Evolutionary conservation across 2,329 filamentous ascomycete species (phyloP).

Genomic region (Verticillium nubilum): DNA sequence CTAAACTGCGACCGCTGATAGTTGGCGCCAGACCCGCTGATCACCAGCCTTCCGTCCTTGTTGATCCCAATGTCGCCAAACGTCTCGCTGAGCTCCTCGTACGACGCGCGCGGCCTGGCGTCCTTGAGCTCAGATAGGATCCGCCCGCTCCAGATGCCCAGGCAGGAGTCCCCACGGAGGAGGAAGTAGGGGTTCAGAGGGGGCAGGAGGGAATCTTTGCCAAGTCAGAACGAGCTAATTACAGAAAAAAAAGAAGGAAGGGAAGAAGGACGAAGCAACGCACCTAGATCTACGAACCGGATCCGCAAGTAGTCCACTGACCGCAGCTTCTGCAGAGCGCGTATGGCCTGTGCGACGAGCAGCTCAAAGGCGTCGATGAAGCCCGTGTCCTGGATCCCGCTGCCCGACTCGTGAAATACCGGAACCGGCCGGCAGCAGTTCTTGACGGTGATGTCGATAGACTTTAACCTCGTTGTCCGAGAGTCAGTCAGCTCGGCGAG

Average conservation of each 20-base stretch:
- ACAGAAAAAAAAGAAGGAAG: slow-evolving; percentile 6
- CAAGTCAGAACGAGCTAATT: slow-evolving; percentile 5
- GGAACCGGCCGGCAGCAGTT: slow-evolving; percentile 60
- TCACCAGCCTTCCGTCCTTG: slow-evolving; percentile 54
- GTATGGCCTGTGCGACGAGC: slow-evolving; percentile 59
- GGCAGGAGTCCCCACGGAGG: slow-evolving; percentile 53
- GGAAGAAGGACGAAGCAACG: too few relatives aligned
- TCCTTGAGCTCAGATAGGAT: slow-evolving; percentile 57
- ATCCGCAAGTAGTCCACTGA: slow-evolving; percentile 62
- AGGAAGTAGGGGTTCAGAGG: slow-evolving; percentile 70
- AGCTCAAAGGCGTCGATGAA: slow-evolving; percentile 69
- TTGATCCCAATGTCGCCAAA: slow-evolving; percentile 55
- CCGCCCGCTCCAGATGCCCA: slow-evolving; percentile 66
- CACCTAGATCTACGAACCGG: slow-evolving; percentile 68
- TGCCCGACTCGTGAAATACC: slow-evolving; percentile 57
- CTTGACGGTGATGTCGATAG: slow-evolving; percentile 67
- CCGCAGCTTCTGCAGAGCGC: slow-evolving; percentile 52
- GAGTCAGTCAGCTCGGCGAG: slow-evolving; percentile 45
- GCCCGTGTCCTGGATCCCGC: slow-evolving; percentile 64
- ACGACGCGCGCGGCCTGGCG: slow-evolving; percentile 52
- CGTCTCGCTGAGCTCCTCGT: slow-evolving; percentile 57
- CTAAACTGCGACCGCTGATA: slow-evolving; percentile 45
- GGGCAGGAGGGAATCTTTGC: slow-evolving; percentile 63
- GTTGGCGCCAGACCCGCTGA: slow-evolving; percentile 38
- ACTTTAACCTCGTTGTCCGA: slow-evolving; percentile 49